Base-by-base conservation (phyloP, 345 rosid species). In the Acer negundo region DNA sequence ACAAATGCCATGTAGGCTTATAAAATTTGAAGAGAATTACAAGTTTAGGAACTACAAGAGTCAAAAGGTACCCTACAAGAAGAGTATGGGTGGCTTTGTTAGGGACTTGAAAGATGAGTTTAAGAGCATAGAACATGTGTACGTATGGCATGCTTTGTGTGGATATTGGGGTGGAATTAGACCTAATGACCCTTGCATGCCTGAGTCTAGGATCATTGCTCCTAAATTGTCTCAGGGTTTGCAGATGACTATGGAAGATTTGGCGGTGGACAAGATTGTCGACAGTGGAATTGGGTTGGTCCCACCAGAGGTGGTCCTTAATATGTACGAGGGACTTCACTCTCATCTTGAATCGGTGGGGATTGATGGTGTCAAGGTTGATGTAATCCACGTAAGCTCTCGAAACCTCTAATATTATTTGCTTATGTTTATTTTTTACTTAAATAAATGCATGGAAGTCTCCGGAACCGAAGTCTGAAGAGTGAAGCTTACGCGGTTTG, bases 71-170 rank as follows among this genome's bases (percentile, higher is more conserved):
- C 23, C 74, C 22, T 31, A 24, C 28, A 56, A 62, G 1, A 85
- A 76, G 53, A 84, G 86, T 7, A 80, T 85, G 84, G 80, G 81
- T 1, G 86, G 78, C 17, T 85, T 85, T 19, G 70, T 85, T n/a
- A 76, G 71, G 79, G 88, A 85, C 64, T 31, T 85, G 1, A 85
- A 83, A 61, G 80, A 76, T n/a, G 81, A 85, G 28, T 85, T 83
- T 70, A 71, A 10, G 16, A 77, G 69, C 1, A 73, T 85, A 10
- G 84, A 85, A 6, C 61, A 80, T 61, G 88, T 83, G 11, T 81
- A 83, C 51, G 86, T 83, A 44, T 85, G 88, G 88, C 88, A 85
- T 67, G 88, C 88, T 7, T 72, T 85, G 2, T 83, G 86, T 65
- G 88, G 88, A 1, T 85, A 83, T 2, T 83, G 88, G 88, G 86